Percentiles rank a stretch among this genome's conserved stretches.
Evolutionary conservation across 1,139 yeast genomes (phyloP).

Genomic region (Zygosaccharomyces pseudobailii): DNA sequence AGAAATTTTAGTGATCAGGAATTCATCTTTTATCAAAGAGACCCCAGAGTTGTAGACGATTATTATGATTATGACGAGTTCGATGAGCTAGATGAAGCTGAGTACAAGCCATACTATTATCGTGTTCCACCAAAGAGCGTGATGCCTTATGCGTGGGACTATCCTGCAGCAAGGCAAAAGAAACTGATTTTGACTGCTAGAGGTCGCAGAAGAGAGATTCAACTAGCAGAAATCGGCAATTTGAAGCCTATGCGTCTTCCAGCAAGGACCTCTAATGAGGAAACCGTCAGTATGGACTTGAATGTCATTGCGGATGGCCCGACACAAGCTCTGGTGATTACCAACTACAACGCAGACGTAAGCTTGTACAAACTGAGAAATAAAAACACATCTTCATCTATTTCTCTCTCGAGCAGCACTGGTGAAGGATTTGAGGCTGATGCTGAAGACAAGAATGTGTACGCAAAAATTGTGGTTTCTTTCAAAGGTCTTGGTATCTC

Average conservation of each 20-base stretch:
- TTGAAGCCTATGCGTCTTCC: slow-evolving; percentile 81
- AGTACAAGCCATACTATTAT: slow-evolving; percentile 69
- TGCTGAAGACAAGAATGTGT: slow-evolving; percentile 65
- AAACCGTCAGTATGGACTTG: slow-evolving; percentile 61
- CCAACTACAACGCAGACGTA: slow-evolving; percentile 72
- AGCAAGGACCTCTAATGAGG: slow-evolving; percentile 39
- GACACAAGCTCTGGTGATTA: slow-evolving; percentile 77
- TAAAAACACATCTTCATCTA: slow-evolving; percentile 20
- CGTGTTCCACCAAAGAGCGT: slow-evolving; percentile 83
- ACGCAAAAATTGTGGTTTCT: slow-evolving; percentile 54
- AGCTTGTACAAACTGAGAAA: slow-evolving; percentile 58
- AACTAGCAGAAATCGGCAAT: slow-evolving; percentile 88
- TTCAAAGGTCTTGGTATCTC: slow-evolving; percentile 92
- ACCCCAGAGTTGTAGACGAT: slow-evolving; percentile 55
- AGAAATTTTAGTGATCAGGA: slow-evolving; percentile 84
- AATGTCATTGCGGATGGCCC: slow-evolving; percentile 97
- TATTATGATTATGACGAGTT: slow-evolving; percentile 46
- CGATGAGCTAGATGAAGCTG: slow-evolving; percentile 47
- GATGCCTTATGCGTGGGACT: slow-evolving; percentile 99
- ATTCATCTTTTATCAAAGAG: slow-evolving; percentile 78
- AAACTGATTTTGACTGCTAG: slow-evolving; percentile 71
- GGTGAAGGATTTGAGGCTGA: slow-evolving; percentile 56
- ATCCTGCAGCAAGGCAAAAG: slow-evolving; percentile 82
- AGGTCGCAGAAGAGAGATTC: slow-evolving; percentile 72
- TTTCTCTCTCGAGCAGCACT: slow-evolving; percentile 35